Conservation (phyloP, 495 filamentous ascomycete genomes). For the Podospora anserina region DNA sequence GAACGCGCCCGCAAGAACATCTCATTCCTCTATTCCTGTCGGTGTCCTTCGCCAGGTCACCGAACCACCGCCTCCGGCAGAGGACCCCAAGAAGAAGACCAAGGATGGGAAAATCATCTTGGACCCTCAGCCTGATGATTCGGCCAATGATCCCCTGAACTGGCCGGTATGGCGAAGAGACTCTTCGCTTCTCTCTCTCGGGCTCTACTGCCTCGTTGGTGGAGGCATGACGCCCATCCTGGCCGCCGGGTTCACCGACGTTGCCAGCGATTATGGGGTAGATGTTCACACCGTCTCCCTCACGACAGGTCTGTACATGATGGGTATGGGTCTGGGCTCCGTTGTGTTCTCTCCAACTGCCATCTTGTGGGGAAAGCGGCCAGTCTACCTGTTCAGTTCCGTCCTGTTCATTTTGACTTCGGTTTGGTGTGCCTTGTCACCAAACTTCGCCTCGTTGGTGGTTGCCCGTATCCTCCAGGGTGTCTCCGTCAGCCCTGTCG, state of each 20-base stretch:
- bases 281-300: conserved; percentile 73
- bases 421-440: conserved; percentile 83
- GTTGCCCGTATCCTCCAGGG: conserved; percentile 84
- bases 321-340: conserved; percentile 84
- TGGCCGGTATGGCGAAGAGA: conserved; percentile 86
- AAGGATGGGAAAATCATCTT: conserved; percentile 81
- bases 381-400: conserved; percentile 80
- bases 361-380: conserved; percentile 85
- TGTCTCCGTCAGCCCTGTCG: conserved; percentile 84
- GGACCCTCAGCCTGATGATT: conserved; percentile 89
- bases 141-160: conserved; percentile 87
- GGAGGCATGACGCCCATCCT: conserved; percentile 91
- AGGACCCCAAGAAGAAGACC: conserved; percentile 68
- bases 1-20: conserved; percentile 70
- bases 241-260: conserved; percentile 83
- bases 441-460: conserved; percentile 75
- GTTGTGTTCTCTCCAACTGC: conserved; percentile 86
- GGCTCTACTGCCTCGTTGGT: conserved; percentile 88
- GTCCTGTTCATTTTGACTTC: conserved; percentile 72
- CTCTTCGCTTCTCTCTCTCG: conserved; percentile 74
- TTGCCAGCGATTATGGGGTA: conserved; percentile 67
- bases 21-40: conserved; percentile 68
- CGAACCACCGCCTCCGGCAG: conserved; percentile 26
- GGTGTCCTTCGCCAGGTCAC: conserved; percentile 41
- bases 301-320: conserved; percentile 93